phyloP scores from a whole-genome alignment of 2,329 filamentous ascomycete genomes.

The Geosmithia putterillii region DNA sequence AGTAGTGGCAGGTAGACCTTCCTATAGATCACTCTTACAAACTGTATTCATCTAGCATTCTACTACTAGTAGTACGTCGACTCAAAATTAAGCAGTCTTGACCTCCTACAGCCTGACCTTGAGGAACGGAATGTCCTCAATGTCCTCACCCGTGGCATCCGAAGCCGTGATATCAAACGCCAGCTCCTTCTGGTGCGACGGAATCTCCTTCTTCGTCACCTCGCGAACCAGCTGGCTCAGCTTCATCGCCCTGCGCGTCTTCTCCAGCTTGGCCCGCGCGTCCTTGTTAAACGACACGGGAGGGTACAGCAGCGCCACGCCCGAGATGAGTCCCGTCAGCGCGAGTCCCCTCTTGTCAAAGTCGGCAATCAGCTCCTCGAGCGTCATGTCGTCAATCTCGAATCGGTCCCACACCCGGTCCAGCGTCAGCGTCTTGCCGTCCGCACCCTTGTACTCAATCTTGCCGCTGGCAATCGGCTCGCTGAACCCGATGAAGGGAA shows the following conservation, averaged over 20 bases:
- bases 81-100: neutral
- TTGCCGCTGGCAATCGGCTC: conserved; percentile 93
- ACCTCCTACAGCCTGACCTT: conserved; percentile 57
- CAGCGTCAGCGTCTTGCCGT: conserved; percentile 62
- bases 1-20: no score
- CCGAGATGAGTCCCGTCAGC: conserved; percentile 93
- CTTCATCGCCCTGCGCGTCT: conserved; percentile 66
- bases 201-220: conserved; percentile 86
- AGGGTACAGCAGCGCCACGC: conserved; percentile 76
- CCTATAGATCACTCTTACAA: no score
- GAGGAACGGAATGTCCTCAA: conserved; percentile 93
- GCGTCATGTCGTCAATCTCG: conserved; percentile 74
- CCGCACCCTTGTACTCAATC: conserved; percentile 71
- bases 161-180: conserved; percentile 95
- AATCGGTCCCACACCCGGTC: conserved; percentile 99
- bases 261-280: conserved; percentile 62
- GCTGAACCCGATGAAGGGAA: conserved; percentile 97
- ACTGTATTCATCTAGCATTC: no score
- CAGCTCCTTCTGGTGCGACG: conserved; percentile 83
- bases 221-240: conserved; percentile 79
- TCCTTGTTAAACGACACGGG: conserved; percentile 75
- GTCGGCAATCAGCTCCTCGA: conserved; percentile 70
- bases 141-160: conserved; percentile 79
- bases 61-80: neutral
- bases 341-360: conserved; percentile 72